These are phyloP conservation scores for Blastobotrys apis DNA, from an alignment of 1,139 yeast species.

Conservation along the genomic window DNA sequence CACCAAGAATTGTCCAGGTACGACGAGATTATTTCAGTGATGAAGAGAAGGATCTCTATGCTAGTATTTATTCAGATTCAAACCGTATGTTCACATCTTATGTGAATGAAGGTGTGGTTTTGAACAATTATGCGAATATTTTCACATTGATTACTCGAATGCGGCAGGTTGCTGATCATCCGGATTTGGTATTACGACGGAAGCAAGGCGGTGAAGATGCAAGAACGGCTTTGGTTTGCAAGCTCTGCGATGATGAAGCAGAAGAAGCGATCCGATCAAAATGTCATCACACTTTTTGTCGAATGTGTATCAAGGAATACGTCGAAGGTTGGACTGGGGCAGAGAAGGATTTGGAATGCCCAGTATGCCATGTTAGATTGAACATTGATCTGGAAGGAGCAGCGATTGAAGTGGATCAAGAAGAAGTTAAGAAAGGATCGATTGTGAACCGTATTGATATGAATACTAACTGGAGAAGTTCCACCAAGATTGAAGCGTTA, in stretches of 20 bases:
- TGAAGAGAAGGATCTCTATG: constrained; percentile 89
- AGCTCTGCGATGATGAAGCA: constrained; percentile 94
- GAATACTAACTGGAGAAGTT: constrained; percentile 85
- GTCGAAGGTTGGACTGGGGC: constrained; percentile 75
- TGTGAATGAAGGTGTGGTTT: constrained; percentile 92
- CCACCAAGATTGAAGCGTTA: constrained; percentile 93
- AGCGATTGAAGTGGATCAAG: constrained; percentile 68
- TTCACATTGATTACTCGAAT: constrained; percentile 92
- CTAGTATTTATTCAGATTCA: constrained; percentile 81
- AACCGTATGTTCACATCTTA: constrained; percentile 76
- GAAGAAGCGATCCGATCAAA: constrained; percentile 94
- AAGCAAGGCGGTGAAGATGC: constrained; percentile 34
- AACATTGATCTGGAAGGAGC: constrained; percentile 89
- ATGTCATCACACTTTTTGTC: constrained; percentile 89
- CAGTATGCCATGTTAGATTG: constrained; percentile 90
- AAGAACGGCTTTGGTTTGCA: constrained; percentile 75
- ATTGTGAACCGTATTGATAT: constrained; percentile 84
- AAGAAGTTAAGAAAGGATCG: constrained; percentile 65
- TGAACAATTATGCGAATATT: constrained; percentile 93
- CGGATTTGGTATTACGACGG: constrained; percentile 83
- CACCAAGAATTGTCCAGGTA: constrained; percentile 88
- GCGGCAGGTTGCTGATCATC: constrained; percentile 98
- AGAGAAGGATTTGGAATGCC: constrained; percentile 67
- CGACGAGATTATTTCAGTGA: constrained; percentile 83
- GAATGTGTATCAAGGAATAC: constrained; percentile 87